Evolutionary conservation across 2,329 filamentous ascomycete species (phyloP).

Genomic region (Trichoderma hamatum): DNA sequence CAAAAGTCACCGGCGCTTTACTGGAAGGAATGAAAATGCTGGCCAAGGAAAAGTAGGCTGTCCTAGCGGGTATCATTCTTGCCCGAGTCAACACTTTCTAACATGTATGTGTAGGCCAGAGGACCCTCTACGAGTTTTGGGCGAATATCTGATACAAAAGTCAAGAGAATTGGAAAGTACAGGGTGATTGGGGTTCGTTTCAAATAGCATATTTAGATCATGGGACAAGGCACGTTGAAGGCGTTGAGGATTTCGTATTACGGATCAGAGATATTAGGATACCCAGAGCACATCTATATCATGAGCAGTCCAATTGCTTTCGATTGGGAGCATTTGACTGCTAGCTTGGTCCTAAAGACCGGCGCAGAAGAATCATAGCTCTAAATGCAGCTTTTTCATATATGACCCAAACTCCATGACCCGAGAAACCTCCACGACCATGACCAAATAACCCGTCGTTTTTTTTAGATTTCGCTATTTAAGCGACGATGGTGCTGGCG

Average conservation of each 20-base stretch:
- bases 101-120: conserved; percentile 53
- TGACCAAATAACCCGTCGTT: conserved; percentile 22
- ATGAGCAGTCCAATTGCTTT: conserved; percentile 41
- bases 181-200: conserved; percentile 28
- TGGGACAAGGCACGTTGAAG: conserved; percentile 21
- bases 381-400: conserved; percentile 50
- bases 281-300: conserved; percentile 35
- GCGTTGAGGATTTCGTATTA: conserved; percentile 27
- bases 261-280: conserved; percentile 24
- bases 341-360: conserved; percentile 40
- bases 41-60: conserved; percentile 69
- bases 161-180: conserved; percentile 64
- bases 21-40: conserved; percentile 76
- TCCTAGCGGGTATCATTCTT: background rate
- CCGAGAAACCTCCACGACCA: conserved; percentile 42
- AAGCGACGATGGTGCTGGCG: conserved; percentile 85
- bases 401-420: conserved; percentile 50
- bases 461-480: conserved; percentile 19
- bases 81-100: background rate
- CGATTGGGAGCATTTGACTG: conserved; percentile 40
- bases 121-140: conserved; percentile 69
- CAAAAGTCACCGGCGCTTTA: conserved; percentile 67
- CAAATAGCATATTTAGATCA: conserved; percentile 8
- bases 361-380: conserved; percentile 48
- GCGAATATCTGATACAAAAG: conserved; percentile 70